These are phyloP conservation scores for Camellia sinensis DNA, from an alignment of 148 eudicot species.

Conservation along the genomic window DNA sequence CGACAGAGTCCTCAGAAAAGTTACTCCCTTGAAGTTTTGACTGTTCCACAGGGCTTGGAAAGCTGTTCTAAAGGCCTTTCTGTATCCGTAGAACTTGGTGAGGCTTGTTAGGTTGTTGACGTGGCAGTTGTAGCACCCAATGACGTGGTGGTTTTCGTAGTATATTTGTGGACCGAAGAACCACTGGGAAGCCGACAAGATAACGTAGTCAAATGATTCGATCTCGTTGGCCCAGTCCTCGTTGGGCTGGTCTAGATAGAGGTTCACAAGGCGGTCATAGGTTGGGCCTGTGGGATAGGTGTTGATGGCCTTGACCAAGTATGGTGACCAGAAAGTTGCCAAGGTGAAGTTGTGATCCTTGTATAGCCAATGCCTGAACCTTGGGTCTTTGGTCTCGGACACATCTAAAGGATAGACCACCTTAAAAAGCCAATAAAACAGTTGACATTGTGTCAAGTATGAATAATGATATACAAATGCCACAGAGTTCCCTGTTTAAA, in stretches of 20 bases:
- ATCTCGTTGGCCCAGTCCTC: conserved; percentile 37
- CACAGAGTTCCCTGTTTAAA: too few relatives aligned
- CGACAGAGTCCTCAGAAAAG: conserved; percentile 33
- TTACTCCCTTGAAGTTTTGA: conserved; percentile 27
- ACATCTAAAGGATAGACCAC: conserved; percentile 16
- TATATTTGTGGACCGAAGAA: conserved; percentile 37
- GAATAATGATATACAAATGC: too few relatives aligned
- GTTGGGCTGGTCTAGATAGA: conserved; percentile 36
- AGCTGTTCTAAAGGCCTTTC: conserved; percentile 33
- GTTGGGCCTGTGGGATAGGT: conserved; percentile 9
- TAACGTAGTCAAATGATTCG: conserved; percentile 31
- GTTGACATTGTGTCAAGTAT: neutral
- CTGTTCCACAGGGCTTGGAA: conserved; percentile 25
- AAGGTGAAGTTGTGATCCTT: conserved; percentile 17
- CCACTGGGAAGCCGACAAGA: conserved; percentile 48
- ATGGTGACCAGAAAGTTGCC: conserved; percentile 14
- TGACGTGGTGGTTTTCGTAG: conserved; percentile 23
- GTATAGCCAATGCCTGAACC: conserved; percentile 21
- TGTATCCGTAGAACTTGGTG: conserved; percentile 30
- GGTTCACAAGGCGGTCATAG: conserved; percentile 33
- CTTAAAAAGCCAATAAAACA: conserved; percentile 1
- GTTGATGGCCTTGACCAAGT: conserved; percentile 1
- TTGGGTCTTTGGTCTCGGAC: conserved; percentile 3
- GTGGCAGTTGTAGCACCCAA: conserved; percentile 49
- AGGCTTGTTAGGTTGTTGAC: conserved; percentile 27